phyloP scores from a whole-genome alignment of 2,329 filamentous ascomycete species.

The Botrytis tulipae region DNA sequence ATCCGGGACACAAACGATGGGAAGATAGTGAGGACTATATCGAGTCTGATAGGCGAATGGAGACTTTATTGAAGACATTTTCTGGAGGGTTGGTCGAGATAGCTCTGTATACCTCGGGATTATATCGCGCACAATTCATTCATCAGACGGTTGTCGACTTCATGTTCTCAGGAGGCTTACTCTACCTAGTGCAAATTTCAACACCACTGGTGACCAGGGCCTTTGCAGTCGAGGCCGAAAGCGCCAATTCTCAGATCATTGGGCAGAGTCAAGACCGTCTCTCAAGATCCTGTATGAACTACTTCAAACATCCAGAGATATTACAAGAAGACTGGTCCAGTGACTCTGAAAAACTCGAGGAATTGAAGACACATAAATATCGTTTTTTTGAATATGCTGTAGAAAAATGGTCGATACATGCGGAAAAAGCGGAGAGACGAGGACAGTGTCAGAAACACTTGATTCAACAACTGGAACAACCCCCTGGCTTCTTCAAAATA shows the following conservation, averaged over 20 bases:
- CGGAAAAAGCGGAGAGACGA: too few relatives aligned
- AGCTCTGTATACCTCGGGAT: background rate
- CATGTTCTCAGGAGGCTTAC: conserved; percentile 36
- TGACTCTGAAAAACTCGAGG: too few relatives aligned
- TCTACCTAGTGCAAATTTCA: background rate
- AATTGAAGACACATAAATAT: too few relatives aligned
- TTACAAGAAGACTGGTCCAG: too few relatives aligned
- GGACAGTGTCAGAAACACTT: too few relatives aligned
- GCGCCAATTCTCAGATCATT: background rate
- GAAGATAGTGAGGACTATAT: conserved; percentile 24
- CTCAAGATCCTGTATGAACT: conserved; percentile 23
- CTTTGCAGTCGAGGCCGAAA: too few relatives aligned
- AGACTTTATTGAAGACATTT: conserved; percentile 24
- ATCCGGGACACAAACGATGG: background rate
- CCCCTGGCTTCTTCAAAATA: too few relatives aligned
- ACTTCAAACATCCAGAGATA: conserved; percentile 12
- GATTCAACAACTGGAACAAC: too few relatives aligned
- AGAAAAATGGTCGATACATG: too few relatives aligned
- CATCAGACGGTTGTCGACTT: conserved; percentile 42
- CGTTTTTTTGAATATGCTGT: too few relatives aligned
- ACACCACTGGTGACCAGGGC: too few relatives aligned
- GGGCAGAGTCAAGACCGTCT: conserved; percentile 23
- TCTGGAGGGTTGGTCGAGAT: conserved; percentile 27
- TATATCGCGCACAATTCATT: conserved; percentile 41
- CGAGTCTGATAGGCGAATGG: conserved; percentile 26